Percentiles rank a stretch among this genome's conserved stretches.
Conservation (phyloP, 163 green algal species). For the Scenedesmus sp. region DNA sequence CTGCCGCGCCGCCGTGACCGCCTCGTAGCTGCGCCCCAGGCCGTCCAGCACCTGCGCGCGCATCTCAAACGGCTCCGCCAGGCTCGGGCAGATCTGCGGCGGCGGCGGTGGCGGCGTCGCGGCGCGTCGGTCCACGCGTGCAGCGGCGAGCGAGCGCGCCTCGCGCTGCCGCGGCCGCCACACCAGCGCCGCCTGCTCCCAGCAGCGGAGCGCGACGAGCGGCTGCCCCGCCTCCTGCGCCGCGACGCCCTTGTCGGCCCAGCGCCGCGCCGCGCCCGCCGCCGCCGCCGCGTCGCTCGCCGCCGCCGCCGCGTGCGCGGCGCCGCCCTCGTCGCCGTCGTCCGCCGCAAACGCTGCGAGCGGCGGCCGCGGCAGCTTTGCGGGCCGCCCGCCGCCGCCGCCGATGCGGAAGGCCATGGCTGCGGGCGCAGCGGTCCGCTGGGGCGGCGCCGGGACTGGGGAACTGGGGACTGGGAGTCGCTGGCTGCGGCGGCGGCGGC, state of each 20-base stretch:
- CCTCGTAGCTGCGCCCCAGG: conserved; percentile 11
- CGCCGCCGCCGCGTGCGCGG: too few relatives aligned
- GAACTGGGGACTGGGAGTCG: too few relatives aligned
- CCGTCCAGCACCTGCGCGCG: conserved; percentile 29
- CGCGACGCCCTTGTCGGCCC: not conserved
- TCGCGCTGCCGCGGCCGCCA: too few relatives aligned
- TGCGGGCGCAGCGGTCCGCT: too few relatives aligned
- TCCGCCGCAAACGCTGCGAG: not conserved
- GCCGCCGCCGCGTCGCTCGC: too few relatives aligned
- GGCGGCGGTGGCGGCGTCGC: not conserved
- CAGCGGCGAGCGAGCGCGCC: too few relatives aligned
- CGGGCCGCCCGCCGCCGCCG: not conserved
- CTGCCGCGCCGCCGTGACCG: conserved; percentile 22
- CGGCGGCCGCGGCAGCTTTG: too few relatives aligned
- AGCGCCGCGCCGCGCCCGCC: too few relatives aligned
- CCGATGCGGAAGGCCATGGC: too few relatives aligned
- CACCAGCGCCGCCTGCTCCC: conserved; percentile 39
- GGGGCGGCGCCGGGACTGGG: too few relatives aligned
- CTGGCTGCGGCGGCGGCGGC: too few relatives aligned
- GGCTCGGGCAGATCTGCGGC: not conserved
- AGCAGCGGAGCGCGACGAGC: conserved; percentile 21
- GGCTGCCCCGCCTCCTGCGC: conserved; percentile 10
- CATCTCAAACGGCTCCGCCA: conserved; percentile 23
- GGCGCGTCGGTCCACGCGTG: not conserved
- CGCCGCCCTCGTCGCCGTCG: too few relatives aligned